phyloP scores from a whole-genome alignment of 2,329 filamentous ascomycete species.

The Trichoderma lentiforme region DNA sequence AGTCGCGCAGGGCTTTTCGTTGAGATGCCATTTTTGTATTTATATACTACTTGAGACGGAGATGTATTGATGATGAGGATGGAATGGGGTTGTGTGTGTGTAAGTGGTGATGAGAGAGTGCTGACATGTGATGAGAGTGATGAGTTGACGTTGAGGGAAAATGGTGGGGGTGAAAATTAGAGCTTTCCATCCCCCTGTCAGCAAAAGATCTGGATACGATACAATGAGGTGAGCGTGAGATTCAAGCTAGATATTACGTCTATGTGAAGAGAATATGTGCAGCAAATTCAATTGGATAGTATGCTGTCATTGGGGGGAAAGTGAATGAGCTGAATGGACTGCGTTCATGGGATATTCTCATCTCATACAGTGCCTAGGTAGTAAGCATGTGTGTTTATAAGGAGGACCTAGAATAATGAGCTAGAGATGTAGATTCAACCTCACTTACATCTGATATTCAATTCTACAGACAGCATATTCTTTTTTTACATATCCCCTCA shows the following conservation, averaged over 20 bases:
- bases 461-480: rapidly evolving
- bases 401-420: background rate
- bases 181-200: background rate
- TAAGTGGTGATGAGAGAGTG: background rate
- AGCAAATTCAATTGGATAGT: background rate
- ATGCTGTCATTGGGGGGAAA: background rate
- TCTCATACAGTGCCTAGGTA: background rate
- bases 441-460: background rate
- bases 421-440: background rate
- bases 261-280: background rate
- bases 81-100: background rate
- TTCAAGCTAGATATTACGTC: background rate
- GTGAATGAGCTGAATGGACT: background rate
- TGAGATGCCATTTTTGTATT: background rate
- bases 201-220: background rate
- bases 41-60: background rate
- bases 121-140: background rate
- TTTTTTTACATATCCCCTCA: background rate
- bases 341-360: background rate
- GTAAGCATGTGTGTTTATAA: background rate
- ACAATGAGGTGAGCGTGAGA: background rate
- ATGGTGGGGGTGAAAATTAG: background rate
- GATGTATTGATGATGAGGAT: background rate
- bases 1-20: conserved; percentile 26
- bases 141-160: background rate